A percentile compares a stretch with the other conserved stretches of the same genome.
These are phyloP conservation scores for Hydnum rufescens DNA, from an alignment of 768 basidiomycete genomes.

Conservation along the genomic window DNA sequence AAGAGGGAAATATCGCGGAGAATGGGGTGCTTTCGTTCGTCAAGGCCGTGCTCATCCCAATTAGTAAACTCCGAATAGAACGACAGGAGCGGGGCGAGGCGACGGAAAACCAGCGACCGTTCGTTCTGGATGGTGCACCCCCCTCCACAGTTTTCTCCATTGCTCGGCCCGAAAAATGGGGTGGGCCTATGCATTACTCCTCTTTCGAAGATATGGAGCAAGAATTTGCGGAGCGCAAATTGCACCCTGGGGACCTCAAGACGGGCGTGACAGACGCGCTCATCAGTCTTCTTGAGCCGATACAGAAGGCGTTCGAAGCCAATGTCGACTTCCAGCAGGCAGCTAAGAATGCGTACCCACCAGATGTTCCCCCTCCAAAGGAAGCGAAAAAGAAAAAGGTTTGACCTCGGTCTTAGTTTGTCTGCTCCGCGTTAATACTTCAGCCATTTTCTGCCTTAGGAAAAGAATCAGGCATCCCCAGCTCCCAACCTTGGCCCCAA, in stretches of 20 bases:
- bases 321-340: conserved; percentile 65
- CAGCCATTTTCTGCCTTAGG: too few species aligned
- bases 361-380: conserved; percentile 10
- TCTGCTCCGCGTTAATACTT: too few species aligned
- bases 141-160: conserved; percentile 69
- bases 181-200: conserved; percentile 47
- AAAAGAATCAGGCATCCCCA: too few species aligned
- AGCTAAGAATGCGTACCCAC: conserved; percentile 69
- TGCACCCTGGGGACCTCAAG: conserved; percentile 90
- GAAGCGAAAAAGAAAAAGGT: conserved; percentile 37
- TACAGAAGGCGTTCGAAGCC: conserved; percentile 55
- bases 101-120: conserved; percentile 15
- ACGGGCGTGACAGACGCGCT: conserved; percentile 52
- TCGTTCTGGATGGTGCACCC: conserved; percentile 49
- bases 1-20: conserved; percentile 71
- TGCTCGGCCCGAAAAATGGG: conserved; percentile 56
- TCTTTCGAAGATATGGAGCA: conserved; percentile 43
- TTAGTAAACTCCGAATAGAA: conserved; percentile 55
- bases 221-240: conserved; percentile 51
- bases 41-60: conserved; percentile 72
- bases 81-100: conserved; percentile 23
- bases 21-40: conserved; percentile 82
- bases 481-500: too few species aligned
- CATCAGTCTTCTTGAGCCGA: conserved; percentile 54
- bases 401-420: conserved; percentile 5